A percentile compares a stretch with the other conserved stretches of the same genome.
Evolutionary conservation across 1,284 basidiomycete species (phyloP).

Genomic region (Sporisorium sorghi): DNA sequence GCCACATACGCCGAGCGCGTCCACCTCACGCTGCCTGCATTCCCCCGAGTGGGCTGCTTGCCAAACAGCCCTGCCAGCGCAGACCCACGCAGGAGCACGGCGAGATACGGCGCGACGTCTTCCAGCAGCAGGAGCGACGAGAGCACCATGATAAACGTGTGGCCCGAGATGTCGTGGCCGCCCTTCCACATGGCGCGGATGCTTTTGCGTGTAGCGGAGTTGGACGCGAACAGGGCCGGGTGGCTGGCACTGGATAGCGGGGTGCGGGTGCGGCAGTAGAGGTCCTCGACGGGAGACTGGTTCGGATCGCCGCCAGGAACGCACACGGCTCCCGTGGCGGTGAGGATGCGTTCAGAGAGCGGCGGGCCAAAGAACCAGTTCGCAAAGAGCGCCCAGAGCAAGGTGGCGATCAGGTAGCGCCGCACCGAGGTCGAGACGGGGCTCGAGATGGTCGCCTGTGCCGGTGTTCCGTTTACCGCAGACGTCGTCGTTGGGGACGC

Average conservation of each 20-base stretch:
- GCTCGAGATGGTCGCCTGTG: conserved; percentile 33
- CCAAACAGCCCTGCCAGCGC: neutral
- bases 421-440: conserved; percentile 40
- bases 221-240: conserved; percentile 31
- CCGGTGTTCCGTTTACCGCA: neutral
- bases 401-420: conserved; percentile 39
- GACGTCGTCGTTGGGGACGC: conserved; percentile 13
- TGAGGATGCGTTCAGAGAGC: conserved; percentile 79
- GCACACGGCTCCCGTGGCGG: conserved; percentile 85
- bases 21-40: conserved; percentile 8
- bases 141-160: conserved; percentile 90
- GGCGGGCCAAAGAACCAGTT: conserved; percentile 93
- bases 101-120: conserved; percentile 74
- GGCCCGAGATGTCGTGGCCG: conserved; percentile 94
- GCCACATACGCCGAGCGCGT: conserved; percentile 26
- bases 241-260: conserved; percentile 35
- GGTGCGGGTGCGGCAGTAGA: conserved; percentile 54
- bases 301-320: conserved; percentile 68
- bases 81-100: neutral
- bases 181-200: conserved; percentile 72
- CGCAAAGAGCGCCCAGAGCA: conserved; percentile 70
- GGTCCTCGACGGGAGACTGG: conserved; percentile 29
- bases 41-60: neutral
- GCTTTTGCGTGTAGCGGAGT: conserved; percentile 6
- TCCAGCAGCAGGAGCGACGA: conserved; percentile 82